Evolutionary conservation across 306 rosid genomes (phyloP), one percentile per base, ranked within the genome.

Genomic region (Citrullus mucosospermus): DNA sequence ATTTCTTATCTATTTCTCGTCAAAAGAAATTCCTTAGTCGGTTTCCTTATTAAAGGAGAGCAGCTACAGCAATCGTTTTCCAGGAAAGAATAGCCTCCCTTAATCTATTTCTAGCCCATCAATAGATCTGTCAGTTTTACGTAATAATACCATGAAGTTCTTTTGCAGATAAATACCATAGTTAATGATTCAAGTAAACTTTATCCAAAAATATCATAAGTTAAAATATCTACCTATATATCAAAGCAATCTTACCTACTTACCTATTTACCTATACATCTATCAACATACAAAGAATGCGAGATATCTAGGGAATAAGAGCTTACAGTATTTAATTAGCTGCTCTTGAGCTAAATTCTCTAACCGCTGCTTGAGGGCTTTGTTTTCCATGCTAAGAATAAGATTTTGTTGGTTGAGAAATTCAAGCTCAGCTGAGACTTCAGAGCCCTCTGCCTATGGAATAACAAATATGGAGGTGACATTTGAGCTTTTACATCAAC

Each of bases 301-400:
- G 9, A 15, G 62, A 30, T 32, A 34, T 79, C 58, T 43, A 58
- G 79, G 56, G 73, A 63, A 63, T 56, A 67, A 80, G 83, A 83
- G 79, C 96, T 90, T 88, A 96, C 99, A 73, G 78, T 90, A 89
- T 90, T 96, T 96, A 82, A 96, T 96, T 78, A 86, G 93, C 83
- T 96, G 97, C 90, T 92, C 99, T 83, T 96, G 99, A 55, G 96
- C 90, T 86, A 93, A 77, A 83, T 70, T 96, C 82, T 96, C 99
- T 82, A 96, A 84, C 61, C 99, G 98, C 73, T 96, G 98, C 85
- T 92, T 92, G 80, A 96, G 98, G 73, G 99, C 90, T 88, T 92
- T 96, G 89, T 96, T 96, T 84, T 96, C 99, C 99, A 96, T 88
- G 89, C 90, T 85, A 79, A 96, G 85, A 77, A 96, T 96, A 80